phyloP scores from a whole-genome alignment of 331 rosid genomes.

The Malus hybrid region DNA sequence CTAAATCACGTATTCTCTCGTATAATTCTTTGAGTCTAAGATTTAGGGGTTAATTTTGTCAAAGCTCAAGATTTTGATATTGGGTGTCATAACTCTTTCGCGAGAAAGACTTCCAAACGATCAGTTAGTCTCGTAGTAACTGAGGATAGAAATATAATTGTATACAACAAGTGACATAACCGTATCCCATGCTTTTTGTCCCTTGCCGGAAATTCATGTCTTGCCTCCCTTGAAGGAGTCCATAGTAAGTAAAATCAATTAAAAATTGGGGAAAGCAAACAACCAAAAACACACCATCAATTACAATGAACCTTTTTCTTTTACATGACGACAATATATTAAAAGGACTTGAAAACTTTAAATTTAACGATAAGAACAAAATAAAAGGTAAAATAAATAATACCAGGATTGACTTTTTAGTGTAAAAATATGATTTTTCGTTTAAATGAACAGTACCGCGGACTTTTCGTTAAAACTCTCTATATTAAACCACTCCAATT shows the following conservation, averaged over 20 bases:
- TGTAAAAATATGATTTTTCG: too few species aligned
- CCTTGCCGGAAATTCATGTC: constrained; percentile 74
- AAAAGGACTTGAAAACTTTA: too few species aligned
- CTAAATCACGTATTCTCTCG: neutral
- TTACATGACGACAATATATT: neutral
- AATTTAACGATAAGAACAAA: too few species aligned
- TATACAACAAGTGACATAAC: neutral
- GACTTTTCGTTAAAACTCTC: too few species aligned
- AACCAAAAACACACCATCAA: neutral
- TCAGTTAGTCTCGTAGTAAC: neutral
- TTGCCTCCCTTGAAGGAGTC: constrained; percentile 74
- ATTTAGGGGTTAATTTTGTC: too few species aligned
- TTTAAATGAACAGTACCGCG: too few species aligned
- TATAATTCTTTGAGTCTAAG: neutral
- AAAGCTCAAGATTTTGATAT: too few species aligned
- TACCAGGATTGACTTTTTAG: too few species aligned
- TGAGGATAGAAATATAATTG: neutral
- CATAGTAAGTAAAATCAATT: constrained; percentile 35
- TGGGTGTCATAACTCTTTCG: neutral
- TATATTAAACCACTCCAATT: too few species aligned
- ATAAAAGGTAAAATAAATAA: too few species aligned
- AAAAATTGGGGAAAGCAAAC: constrained; percentile 32
- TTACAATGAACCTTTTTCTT: neutral
- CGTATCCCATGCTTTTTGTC: constrained; percentile 76
- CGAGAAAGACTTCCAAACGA: too few species aligned